Conservation (phyloP, 257 asterid species). For the Solanum habrochaites region DNA sequence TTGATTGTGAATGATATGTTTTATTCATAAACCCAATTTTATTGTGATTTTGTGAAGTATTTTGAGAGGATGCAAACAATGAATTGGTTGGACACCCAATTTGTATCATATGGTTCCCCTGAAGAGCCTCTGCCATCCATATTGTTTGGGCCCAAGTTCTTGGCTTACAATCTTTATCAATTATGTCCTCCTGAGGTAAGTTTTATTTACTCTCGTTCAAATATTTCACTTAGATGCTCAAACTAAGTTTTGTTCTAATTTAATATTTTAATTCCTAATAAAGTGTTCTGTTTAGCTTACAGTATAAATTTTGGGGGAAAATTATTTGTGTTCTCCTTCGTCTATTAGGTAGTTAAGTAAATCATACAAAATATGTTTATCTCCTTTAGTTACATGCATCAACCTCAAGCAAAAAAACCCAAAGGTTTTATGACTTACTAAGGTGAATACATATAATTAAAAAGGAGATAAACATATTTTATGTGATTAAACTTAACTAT, state of each 20-base stretch:
- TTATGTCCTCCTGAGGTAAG: constrained; percentile 25
- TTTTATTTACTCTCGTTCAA: too few relatives aligned
- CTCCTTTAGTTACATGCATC: background rate
- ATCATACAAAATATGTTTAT: background rate
- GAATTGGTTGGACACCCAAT: constrained; percentile 20
- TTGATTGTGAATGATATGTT: background rate
- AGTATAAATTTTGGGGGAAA: background rate
- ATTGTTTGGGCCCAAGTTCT: constrained; percentile 20
- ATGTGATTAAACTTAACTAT: too few relatives aligned
- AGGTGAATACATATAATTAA: too few relatives aligned
- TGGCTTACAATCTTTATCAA: constrained; percentile 19
- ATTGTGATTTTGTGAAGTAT: constrained; percentile 4
- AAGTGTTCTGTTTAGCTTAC: background rate
- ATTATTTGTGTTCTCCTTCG: background rate
- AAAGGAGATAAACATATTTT: too few relatives aligned
- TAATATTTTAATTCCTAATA: too few relatives aligned
- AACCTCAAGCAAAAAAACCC: too few relatives aligned
- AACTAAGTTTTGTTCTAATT: too few relatives aligned
- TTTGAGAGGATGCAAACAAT: constrained; percentile 8
- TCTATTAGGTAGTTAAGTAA: background rate
- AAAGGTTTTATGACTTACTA: too few relatives aligned
- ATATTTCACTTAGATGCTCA: rapidly evolving
- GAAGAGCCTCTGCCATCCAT: constrained; percentile 21
- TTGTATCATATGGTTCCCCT: constrained; percentile 15
- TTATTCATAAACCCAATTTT: background rate